Evolutionary conservation across 306 rosid genomes (phyloP).

Genomic region (Hylodesmum podocarpum): DNA sequence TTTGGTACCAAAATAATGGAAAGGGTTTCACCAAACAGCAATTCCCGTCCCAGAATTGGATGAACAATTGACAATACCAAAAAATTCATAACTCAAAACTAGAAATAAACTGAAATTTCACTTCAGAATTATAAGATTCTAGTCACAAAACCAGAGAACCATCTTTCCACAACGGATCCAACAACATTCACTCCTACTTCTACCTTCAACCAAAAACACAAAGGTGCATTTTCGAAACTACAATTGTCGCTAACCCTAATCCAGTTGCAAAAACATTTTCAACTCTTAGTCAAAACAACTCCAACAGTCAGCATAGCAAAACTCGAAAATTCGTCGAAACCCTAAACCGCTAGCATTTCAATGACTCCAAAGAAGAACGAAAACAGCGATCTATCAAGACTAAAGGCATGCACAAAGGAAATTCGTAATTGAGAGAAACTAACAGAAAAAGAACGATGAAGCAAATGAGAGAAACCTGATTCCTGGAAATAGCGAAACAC

Average conservation of each 20-base stretch:
- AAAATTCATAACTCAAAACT: neutral
- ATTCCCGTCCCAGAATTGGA: neutral
- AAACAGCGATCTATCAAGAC: neutral
- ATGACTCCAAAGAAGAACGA: neutral
- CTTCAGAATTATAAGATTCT: neutral
- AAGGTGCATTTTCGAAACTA: neutral
- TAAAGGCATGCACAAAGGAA: neutral
- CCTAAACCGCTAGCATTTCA: conserved; percentile 1
- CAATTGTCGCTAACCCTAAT: conserved; percentile 34
- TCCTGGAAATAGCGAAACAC: conserved; percentile 89
- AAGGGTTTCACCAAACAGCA: neutral
- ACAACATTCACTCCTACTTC: neutral
- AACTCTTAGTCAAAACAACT: neutral
- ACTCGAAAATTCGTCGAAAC: conserved; percentile 8
- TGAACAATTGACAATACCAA: neutral
- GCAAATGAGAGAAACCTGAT: conserved; percentile 55
- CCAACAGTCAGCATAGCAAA: neutral
- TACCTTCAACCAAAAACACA: neutral
- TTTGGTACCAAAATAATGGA: neutral
- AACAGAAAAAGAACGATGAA: neutral
- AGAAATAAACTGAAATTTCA: neutral
- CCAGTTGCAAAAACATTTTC: neutral
- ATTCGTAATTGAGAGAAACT: neutral
- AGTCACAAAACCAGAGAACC: neutral
- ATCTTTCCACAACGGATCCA: conserved; percentile 25